Conservation (phyloP, 2,329 filamentous ascomycete species). For the Periglandula ipomoeae region DNA sequence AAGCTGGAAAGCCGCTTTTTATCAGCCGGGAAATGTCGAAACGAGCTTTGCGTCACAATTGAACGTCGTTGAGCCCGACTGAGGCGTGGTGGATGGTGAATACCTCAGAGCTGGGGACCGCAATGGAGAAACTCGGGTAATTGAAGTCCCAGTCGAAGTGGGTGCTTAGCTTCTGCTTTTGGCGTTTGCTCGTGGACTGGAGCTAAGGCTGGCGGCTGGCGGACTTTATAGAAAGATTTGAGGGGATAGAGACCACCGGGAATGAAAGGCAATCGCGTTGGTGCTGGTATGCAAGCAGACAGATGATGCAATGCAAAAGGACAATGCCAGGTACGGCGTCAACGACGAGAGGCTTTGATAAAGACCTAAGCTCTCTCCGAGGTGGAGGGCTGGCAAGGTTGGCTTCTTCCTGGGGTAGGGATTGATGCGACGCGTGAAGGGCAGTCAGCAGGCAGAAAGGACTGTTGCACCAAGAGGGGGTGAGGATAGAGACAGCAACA, state of each 20-base stretch:
- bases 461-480: constrained; percentile 4
- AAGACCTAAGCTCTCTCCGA: background rate
- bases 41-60: background rate
- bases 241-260: background rate
- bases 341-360: background rate
- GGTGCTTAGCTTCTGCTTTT: background rate
- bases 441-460: constrained; percentile 4
- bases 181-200: background rate
- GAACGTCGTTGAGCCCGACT: background rate
- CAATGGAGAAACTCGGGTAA: background rate
- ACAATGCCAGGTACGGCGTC: background rate
- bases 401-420: background rate
- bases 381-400: background rate
- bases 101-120: background rate
- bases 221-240: background rate
- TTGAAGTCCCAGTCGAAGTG: background rate
- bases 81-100: background rate
- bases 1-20: constrained; percentile 1
- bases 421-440: constrained; percentile 1
- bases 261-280: background rate
- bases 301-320: constrained; percentile 1
- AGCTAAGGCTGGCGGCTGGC: background rate
- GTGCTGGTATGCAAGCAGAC: constrained; percentile 1
- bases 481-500: background rate
- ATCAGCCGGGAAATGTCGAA: background rate